These are phyloP conservation scores for Penicillium expansum DNA, from an alignment of 2,329 filamentous ascomycete genomes.

Conservation along the genomic window DNA sequence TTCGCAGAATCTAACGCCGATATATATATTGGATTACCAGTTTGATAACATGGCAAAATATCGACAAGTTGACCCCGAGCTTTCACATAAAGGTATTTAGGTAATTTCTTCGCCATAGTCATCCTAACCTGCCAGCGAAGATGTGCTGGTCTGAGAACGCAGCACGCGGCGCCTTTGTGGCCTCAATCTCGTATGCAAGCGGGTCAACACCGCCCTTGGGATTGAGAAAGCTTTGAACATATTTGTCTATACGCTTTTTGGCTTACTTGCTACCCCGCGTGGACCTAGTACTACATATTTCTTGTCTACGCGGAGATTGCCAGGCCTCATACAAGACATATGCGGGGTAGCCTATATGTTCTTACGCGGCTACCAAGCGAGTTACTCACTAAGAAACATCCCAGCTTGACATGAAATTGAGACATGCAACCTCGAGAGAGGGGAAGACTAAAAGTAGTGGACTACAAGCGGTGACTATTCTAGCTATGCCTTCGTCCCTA, in stretches of 20 bases:
- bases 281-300: conserved; percentile 44
- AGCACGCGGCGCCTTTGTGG: conserved; percentile 38
- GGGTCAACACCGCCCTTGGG: conserved; percentile 46
- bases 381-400: conserved; percentile 41
- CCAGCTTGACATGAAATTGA: conserved; percentile 45
- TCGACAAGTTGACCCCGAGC: no score
- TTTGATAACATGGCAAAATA: no score
- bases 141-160: conserved; percentile 37
- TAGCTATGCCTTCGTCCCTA: no score
- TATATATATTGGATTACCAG: not conserved
- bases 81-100: not conserved
- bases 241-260: conserved; percentile 33
- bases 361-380: conserved; percentile 43
- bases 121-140: not conserved
- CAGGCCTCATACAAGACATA: conserved; percentile 48
- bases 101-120: not conserved
- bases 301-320: conserved; percentile 40
- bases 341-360: conserved; percentile 45
- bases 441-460: conserved; percentile 33
- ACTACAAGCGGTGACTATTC: no score
- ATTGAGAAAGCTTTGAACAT: conserved; percentile 46
- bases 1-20: not conserved
- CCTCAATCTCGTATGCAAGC: conserved; percentile 41
- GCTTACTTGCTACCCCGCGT: not conserved
- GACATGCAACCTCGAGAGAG: conserved; percentile 43